A percentile compares a stretch with the other conserved stretches of the same genome.
Conservation (phyloP, 768 basidiomycete species). For the Lentinula raphanica region DNA sequence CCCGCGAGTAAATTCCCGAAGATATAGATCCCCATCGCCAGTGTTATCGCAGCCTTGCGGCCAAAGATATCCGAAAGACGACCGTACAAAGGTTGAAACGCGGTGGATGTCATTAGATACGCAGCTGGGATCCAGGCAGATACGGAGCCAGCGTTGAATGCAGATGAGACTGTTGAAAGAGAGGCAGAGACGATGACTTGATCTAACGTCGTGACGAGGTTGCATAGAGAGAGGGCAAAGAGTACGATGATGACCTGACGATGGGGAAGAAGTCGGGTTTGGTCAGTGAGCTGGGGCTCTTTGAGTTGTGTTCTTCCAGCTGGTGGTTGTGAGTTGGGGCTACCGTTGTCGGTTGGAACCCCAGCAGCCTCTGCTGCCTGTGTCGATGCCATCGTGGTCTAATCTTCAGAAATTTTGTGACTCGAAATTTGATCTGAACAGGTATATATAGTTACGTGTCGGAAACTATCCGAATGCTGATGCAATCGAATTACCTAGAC, state of each 20-base stretch:
- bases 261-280: conserved; percentile 70
- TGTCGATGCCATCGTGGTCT: background rate
- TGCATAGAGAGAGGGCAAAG: conserved; percentile 52
- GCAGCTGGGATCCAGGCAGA: conserved; percentile 70
- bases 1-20: conserved; percentile 61
- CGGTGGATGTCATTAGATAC: conserved; percentile 55
- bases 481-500: too few relatives aligned
- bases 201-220: conserved; percentile 59
- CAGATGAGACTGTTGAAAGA: conserved; percentile 62
- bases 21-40: conserved; percentile 56
- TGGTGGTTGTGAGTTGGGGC: too few relatives aligned
- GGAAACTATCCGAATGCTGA: too few relatives aligned
- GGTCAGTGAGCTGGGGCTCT: conserved; percentile 48
- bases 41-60: conserved; percentile 52
- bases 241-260: conserved; percentile 60
- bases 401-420: background rate
- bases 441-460: too few relatives aligned
- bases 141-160: conserved; percentile 60
- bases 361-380: background rate
- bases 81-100: conserved; percentile 60
- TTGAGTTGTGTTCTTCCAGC: background rate
- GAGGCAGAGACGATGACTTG: conserved; percentile 57
- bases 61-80: conserved; percentile 65
- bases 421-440: background rate
- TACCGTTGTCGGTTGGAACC: too few relatives aligned